Evolutionary conservation across 345 rosid genomes (phyloP).

Genomic region (Eucalyptus erythrocorys): DNA sequence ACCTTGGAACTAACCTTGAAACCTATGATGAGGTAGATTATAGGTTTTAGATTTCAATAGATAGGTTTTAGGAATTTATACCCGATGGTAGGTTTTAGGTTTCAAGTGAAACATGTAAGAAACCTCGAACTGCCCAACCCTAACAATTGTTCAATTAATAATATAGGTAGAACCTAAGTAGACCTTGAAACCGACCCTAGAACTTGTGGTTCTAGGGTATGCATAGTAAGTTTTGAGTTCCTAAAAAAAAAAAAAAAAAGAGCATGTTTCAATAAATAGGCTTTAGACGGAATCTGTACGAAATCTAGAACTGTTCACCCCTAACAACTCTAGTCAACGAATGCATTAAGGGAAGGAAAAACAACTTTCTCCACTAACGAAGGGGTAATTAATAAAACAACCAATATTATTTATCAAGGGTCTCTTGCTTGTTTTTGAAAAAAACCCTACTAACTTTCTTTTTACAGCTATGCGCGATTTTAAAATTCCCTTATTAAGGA

Average conservation of each 20-base stretch:
- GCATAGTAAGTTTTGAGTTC: too few relatives aligned
- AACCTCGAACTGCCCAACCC: too few relatives aligned
- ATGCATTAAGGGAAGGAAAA: not conserved
- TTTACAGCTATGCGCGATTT: not conserved
- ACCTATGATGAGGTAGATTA: rapidly evolving
- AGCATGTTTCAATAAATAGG: too few relatives aligned
- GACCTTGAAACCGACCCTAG: rapidly evolving
- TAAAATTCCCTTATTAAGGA: not conserved
- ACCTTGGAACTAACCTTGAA: too few relatives aligned
- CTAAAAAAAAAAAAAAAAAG: too few relatives aligned
- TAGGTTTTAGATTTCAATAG: too few relatives aligned
- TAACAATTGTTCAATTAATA: too few relatives aligned
- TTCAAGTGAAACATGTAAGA: too few relatives aligned
- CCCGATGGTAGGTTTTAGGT: rapidly evolving
- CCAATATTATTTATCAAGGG: not conserved
- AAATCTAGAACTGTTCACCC: too few relatives aligned
- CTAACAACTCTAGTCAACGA: not conserved
- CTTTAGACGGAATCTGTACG: rapidly evolving
- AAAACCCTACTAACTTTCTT: not conserved
- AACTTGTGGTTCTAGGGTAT: too few relatives aligned
- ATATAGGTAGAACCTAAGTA: too few relatives aligned
- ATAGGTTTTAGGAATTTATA: too few relatives aligned
- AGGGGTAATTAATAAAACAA: not conserved
- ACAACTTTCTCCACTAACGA: not conserved
- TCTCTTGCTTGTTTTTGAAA: not conserved